Percentiles rank a stretch among this genome's conserved stretches.
phyloP scores from a whole-genome alignment of 352 stramenopile species.

The Thalassiosira livingstoniorum region DNA sequence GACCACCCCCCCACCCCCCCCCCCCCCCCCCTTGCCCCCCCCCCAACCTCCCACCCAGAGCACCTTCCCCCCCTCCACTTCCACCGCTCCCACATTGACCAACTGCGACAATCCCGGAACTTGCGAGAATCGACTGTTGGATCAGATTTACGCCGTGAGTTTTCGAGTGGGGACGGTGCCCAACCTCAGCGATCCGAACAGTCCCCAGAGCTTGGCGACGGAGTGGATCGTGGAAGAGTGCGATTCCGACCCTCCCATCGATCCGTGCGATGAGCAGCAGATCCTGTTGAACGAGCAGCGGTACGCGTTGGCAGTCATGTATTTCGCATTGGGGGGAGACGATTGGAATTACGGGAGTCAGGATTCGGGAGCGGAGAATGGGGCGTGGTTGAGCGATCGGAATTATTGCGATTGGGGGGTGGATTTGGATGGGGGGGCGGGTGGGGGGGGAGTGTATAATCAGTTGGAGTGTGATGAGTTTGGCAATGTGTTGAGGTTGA shows the following conservation, averaged over 20 bases:
- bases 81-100: slow-evolving; percentile 32
- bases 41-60: slow-evolving; percentile 12
- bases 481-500: slow-evolving; percentile 63
- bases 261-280: slow-evolving; percentile 47
- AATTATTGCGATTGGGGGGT: slow-evolving; percentile 67
- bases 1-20: slow-evolving; percentile 11
- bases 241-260: slow-evolving; percentile 42
- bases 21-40: background rate
- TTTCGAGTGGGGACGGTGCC: slow-evolving; percentile 43
- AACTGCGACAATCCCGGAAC: slow-evolving; percentile 50
- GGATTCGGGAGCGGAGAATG: slow-evolving; percentile 21
- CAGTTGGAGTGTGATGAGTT: slow-evolving; percentile 68
- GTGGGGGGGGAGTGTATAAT: slow-evolving; percentile 32
- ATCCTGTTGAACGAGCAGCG: slow-evolving; percentile 63
- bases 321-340: slow-evolving; percentile 58
- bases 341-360: slow-evolving; percentile 54
- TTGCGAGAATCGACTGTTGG: slow-evolving; percentile 50
- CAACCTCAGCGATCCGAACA: slow-evolving; percentile 47
- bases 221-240: slow-evolving; percentile 66
- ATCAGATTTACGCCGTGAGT: slow-evolving; percentile 49
- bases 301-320: slow-evolving; percentile 69
- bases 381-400: slow-evolving; percentile 50
- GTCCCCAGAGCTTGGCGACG: slow-evolving; percentile 38
- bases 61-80: background rate
- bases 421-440: slow-evolving; percentile 15